phyloP scores from a whole-genome alignment of 1,139 yeast genomes.

The Nakaseomyces kungkrabaensis region DNA sequence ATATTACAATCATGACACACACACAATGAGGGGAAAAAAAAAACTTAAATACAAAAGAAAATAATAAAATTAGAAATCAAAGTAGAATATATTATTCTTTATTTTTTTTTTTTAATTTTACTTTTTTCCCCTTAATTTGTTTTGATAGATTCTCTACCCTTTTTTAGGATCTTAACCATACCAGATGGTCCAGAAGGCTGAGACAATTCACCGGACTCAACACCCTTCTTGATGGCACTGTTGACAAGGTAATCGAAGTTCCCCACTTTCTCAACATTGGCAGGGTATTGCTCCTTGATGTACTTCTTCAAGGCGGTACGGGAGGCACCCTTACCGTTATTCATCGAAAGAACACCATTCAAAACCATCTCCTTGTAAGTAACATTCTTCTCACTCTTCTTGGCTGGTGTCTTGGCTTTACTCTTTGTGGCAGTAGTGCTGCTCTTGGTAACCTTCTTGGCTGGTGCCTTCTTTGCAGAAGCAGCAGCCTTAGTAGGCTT shows the following conservation, averaged over 20 bases:
- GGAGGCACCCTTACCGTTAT: constrained; percentile 29
- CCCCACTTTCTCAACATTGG: constrained; percentile 50
- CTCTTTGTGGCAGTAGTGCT: constrained; percentile 5
- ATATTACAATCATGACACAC: neutral
- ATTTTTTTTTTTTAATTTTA: neutral
- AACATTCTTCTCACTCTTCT: constrained; percentile 9
- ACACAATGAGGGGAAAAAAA: neutral
- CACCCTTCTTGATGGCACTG: constrained; percentile 72
- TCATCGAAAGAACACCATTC: constrained; percentile 15
- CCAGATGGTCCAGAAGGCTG: constrained; percentile 74
- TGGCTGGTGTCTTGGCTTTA: constrained; percentile 3
- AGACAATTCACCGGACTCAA: constrained; percentile 60
- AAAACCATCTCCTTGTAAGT: constrained; percentile 24
- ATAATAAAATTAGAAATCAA: too few species aligned
- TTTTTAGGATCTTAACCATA: constrained; percentile 30
- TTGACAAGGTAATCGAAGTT: constrained; percentile 74
- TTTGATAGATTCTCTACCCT: constrained; percentile 12
- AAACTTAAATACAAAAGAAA: neutral
- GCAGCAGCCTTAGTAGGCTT: constrained; percentile 2
- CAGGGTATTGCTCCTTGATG: constrained; percentile 33
- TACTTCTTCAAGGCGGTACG: constrained; percentile 62
- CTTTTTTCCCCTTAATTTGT: neutral
- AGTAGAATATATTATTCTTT: too few species aligned
- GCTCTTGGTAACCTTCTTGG: constrained; percentile 4
- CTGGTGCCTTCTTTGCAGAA: neutral